phyloP scores from a whole-genome alignment of 768 basidiomycete species.

The Phanerochaete sordida region DNA sequence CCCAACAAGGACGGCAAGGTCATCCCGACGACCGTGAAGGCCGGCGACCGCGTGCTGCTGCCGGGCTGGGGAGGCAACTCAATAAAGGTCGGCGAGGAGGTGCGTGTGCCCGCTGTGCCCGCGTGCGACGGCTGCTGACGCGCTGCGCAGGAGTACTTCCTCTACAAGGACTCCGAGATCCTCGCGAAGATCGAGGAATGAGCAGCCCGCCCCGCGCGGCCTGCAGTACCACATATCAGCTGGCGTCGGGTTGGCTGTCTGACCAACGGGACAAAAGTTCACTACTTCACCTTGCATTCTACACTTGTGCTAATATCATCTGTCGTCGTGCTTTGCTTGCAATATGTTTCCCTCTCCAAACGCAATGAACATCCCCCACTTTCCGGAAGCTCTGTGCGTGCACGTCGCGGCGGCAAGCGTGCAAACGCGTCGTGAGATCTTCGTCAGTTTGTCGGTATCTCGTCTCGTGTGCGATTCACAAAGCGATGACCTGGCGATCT shows the following conservation, averaged over 20 bases:
- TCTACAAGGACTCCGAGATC: slow-evolving; percentile 95
- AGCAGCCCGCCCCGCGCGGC: neutral
- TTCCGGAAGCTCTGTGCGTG: neutral
- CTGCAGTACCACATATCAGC: neutral
- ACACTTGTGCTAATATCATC: slow-evolving; percentile 13
- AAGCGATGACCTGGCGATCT: neutral
- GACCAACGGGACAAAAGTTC: slow-evolving; percentile 10
- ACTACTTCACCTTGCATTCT: slow-evolving; percentile 12
- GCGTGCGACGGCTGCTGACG: neutral
- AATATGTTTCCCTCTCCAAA: slow-evolving; percentile 6
- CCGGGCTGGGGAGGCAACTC: slow-evolving; percentile 96
- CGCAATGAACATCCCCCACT: slow-evolving; percentile 11
- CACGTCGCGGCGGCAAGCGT: neutral
- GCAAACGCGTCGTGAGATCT: neutral
- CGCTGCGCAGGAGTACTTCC: slow-evolving; percentile 74
- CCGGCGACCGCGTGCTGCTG: slow-evolving; percentile 89
- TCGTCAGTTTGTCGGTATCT: neutral
- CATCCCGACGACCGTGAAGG: slow-evolving; percentile 71
- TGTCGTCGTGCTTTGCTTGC: slow-evolving; percentile 11
- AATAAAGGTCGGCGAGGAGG: slow-evolving; percentile 97
- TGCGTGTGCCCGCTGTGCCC: slow-evolving; percentile 35
- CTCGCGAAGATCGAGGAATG: slow-evolving; percentile 94
- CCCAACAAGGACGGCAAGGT: slow-evolving; percentile 81
- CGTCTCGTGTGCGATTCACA: neutral
- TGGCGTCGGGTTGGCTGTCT: slow-evolving; percentile 4